A percentile compares a stretch with the other conserved stretches of the same genome.
These are phyloP conservation scores for Saccharomyces uvarum DNA, from an alignment of 1,139 yeast species.

Conservation along the genomic window DNA sequence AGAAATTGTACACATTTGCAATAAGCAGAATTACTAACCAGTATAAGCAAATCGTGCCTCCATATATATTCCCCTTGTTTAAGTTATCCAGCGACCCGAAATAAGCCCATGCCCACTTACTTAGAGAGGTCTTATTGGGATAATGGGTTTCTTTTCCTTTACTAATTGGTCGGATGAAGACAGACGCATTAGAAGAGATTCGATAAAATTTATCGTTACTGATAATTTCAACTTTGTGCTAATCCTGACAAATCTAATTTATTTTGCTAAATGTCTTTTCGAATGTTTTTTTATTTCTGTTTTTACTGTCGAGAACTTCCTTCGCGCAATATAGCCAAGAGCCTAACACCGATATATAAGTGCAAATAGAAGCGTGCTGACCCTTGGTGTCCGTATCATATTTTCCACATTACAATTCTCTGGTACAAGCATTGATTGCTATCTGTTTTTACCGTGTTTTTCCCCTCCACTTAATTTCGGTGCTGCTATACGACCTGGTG, in stretches of 20 bases:
- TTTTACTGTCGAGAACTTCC: slow-evolving; percentile 1
- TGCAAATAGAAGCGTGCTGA: slow-evolving; percentile 1
- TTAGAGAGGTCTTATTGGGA: neutral
- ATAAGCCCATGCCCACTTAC: neutral
- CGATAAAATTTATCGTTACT: neutral
- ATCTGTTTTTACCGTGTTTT: slow-evolving; percentile 4
- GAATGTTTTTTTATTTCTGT: neutral
- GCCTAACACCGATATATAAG: slow-evolving; percentile 2
- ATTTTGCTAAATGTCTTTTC: neutral
- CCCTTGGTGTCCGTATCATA: neutral
- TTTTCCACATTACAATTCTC: neutral
- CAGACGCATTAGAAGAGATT: neutral
- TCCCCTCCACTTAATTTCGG: neutral
- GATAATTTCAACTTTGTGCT: neutral
- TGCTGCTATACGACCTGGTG: neutral
- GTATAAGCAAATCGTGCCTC: neutral
- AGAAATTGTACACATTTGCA: neutral
- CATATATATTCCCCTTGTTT: neutral
- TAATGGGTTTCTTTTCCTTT: neutral
- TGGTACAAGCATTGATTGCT: slow-evolving; percentile 3
- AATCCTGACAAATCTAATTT: neutral
- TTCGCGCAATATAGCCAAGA: slow-evolving; percentile 5
- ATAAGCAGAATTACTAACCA: neutral
- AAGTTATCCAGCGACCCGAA: slow-evolving; percentile 1
- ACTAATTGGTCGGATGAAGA: neutral